Base-by-base conservation (phyloP, 768 basidiomycete species). In the Sistotremastrum niveocremeum region DNA sequence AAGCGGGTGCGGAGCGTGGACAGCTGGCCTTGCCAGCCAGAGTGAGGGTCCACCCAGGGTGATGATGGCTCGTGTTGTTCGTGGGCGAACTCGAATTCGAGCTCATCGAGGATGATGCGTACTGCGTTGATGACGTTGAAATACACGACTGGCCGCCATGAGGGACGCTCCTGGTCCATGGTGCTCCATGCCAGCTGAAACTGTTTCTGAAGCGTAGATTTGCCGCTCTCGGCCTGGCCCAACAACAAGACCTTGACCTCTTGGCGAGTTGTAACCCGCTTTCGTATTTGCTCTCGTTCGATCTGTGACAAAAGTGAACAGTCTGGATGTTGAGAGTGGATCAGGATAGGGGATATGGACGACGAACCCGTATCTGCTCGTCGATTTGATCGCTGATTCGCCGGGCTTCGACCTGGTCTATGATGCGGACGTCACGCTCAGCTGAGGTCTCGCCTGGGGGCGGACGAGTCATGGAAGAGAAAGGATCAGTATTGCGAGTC, bases 141-240 rank as follows among this genome's bases (percentile, higher is more conserved):
- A 62, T 84, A 85, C 32, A 89, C 79, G 32, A 87, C 77, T 3
- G 82, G 77, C 12, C 76, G 72, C 86, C 87, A 89, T 3, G 75
- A 76, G 0, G 77, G 72, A 28, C 81, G 77, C 63, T 83, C 81
- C 43, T 69, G 64, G 39, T 87, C 81, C 34, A 88, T 72, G 0
- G 78, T 66, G 6, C 84, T 78, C 55, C 86, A 85, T 62, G 78
- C 81, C 1, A 87, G 69, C 56, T 88, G 84, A 56, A 88, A 84
- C 60, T 88, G 84, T 56, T 87, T 87, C 56, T 81, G 82, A 8
- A 88, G 69, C 2, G 86, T 88, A 2, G 84, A 85, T 62, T 89
- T 89, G 35, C 84, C 84, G 63, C 77, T 77, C 59, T 84, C 84
- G 49, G 84, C 82, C 56, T 87, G 84, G 11, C 84, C 84, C 32